Evolutionary conservation across 345 rosid genomes (phyloP).

Genomic region (Salix caprea): DNA sequence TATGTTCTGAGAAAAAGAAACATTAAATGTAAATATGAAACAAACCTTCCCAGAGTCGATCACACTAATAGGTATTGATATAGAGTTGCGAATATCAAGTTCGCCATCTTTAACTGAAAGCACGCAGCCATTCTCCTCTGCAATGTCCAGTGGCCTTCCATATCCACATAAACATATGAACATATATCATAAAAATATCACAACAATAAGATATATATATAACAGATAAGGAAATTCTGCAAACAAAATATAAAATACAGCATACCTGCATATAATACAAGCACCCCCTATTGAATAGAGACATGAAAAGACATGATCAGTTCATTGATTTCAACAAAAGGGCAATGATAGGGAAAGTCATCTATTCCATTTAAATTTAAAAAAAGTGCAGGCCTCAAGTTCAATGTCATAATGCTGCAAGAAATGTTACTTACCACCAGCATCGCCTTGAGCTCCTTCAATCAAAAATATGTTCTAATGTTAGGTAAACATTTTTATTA

Average conservation of each 20-base stretch:
- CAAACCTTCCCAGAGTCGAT: conserved; percentile 64
- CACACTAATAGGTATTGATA: conserved; percentile 49
- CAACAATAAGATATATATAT: not conserved
- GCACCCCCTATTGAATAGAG: conserved; percentile 49
- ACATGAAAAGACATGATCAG: conserved; percentile 3
- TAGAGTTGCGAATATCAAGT: conserved; percentile 39
- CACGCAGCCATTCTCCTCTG: conserved; percentile 39
- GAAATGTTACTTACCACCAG: conserved; percentile 49
- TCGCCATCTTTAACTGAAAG: conserved; percentile 31
- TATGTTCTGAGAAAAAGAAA: not conserved
- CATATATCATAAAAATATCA: not conserved
- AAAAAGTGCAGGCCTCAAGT: not conserved
- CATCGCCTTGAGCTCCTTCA: conserved; percentile 66
- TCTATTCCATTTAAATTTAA: not conserved
- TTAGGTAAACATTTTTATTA: conserved; percentile 49
- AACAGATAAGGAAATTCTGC: not conserved
- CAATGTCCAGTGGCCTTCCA: conserved; percentile 47
- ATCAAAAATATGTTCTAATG: conserved; percentile 58
- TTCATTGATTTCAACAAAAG: not conserved
- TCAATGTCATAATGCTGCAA: not conserved
- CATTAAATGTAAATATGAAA: not conserved
- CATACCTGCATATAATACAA: conserved; percentile 69
- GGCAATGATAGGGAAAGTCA: not conserved
- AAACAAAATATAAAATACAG: not conserved
- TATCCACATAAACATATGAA: not conserved